Evolutionary conservation across 2,329 filamentous ascomycete species (phyloP).

Genomic region (Lasiodiplodia hormozganensis): DNA sequence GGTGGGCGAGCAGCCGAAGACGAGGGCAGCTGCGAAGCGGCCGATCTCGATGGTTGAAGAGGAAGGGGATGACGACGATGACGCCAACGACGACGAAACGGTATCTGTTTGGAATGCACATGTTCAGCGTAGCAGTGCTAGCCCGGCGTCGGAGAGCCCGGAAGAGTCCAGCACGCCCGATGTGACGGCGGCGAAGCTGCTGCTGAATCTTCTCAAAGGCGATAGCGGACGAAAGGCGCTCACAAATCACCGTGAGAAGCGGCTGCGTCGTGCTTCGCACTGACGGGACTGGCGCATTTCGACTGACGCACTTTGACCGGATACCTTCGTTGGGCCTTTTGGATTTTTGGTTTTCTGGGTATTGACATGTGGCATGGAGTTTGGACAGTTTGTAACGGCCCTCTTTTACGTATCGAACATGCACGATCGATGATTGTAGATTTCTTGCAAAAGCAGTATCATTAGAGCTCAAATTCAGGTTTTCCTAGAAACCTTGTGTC

Average conservation of each 20-base stretch:
- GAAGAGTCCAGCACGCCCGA: slow-evolving; percentile 32
- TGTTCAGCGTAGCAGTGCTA: too few species aligned
- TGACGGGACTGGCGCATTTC: slow-evolving; percentile 10
- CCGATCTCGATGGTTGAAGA: slow-evolving; percentile 32
- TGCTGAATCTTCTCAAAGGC: slow-evolving; percentile 42
- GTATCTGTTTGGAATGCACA: neutral
- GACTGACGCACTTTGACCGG: neutral
- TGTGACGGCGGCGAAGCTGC: slow-evolving; percentile 44
- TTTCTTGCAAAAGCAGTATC: neutral
- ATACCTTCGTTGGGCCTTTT: neutral
- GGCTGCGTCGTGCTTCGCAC: slow-evolving; percentile 40
- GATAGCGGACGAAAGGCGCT: slow-evolving; percentile 28
- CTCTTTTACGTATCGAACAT: neutral
- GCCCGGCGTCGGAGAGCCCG: neutral
- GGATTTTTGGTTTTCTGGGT: neutral
- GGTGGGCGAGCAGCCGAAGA: neutral
- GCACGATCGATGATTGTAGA: neutral
- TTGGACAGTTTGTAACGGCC: neutral
- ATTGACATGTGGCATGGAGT: neutral
- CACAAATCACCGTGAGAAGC: slow-evolving; percentile 35
- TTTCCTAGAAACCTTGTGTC: neutral
- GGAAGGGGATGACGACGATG: slow-evolving; percentile 26
- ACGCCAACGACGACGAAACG: neutral
- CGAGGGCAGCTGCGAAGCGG: slow-evolving; percentile 31
- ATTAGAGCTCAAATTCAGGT: neutral